Percentiles rank a stretch among this genome's conserved stretches.
These are phyloP conservation scores for Lachnellula occidentalis DNA, from an alignment of 2,329 filamentous ascomycete genomes.

Conservation along the genomic window DNA sequence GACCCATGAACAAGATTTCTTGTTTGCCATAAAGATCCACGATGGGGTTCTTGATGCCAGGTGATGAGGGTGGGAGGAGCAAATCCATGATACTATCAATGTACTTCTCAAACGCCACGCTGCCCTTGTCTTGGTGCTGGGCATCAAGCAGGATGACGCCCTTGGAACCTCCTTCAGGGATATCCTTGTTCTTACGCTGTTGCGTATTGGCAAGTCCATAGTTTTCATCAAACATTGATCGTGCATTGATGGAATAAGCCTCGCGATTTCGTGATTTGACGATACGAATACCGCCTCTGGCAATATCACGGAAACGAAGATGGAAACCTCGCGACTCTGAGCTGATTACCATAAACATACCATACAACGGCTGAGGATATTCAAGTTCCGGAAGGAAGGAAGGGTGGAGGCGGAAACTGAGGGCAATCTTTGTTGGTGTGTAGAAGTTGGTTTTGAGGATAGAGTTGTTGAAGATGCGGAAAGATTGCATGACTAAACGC, in stretches of 20 bases:
- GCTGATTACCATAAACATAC: slow-evolving; percentile 98
- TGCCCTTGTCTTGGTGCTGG: slow-evolving; percentile 87
- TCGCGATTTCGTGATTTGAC: slow-evolving; percentile 97
- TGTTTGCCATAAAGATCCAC: slow-evolving; percentile 92
- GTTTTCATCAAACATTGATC: slow-evolving; percentile 96
- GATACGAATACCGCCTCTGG: slow-evolving; percentile 94
- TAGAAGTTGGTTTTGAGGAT: slow-evolving; percentile 93
- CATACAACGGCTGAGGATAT: slow-evolving; percentile 89
- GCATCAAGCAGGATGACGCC: slow-evolving; percentile 93
- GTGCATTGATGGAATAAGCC: slow-evolving; percentile 91
- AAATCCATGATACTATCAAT: slow-evolving; percentile 98
- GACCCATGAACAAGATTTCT: slow-evolving; percentile 97
- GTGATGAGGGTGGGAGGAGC: slow-evolving; percentile 79
- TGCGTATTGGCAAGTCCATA: slow-evolving; percentile 98
- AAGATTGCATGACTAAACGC: slow-evolving; percentile 95
- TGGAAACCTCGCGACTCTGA: slow-evolving; percentile 97
- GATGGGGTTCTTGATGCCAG: slow-evolving; percentile 97
- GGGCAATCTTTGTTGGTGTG: slow-evolving; percentile 94
- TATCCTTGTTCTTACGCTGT: slow-evolving; percentile 99
- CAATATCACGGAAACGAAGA: slow-evolving; percentile 93
- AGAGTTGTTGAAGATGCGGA: slow-evolving; percentile 89
- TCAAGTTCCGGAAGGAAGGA: slow-evolving; percentile 84
- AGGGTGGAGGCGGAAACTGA: slow-evolving; percentile 92
- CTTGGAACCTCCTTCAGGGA: slow-evolving; percentile 96
- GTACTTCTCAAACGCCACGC: slow-evolving; percentile 97